Conservation (phyloP, 164 flowering plant genomes). For the Magnolia sinica region DNA sequence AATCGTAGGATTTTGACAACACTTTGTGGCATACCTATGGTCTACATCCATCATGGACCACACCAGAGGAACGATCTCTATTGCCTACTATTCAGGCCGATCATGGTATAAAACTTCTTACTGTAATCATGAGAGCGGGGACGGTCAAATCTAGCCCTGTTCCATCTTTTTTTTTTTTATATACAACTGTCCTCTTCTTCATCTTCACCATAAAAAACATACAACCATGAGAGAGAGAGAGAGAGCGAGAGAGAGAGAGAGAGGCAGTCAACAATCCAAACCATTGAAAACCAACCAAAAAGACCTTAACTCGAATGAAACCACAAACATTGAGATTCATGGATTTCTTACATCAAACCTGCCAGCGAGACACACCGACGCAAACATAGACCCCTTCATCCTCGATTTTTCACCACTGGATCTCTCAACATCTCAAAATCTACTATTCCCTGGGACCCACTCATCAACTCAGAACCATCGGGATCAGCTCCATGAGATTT, state of each 20-base stretch:
- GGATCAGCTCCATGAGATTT: constrained; percentile 53
- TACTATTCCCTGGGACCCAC: neutral
- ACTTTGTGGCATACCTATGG: too few relatives aligned
- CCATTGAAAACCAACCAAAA: neutral
- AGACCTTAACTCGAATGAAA: neutral
- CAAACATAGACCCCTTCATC: neutral
- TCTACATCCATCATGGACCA: too few relatives aligned
- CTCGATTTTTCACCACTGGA: neutral
- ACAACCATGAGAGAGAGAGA: neutral
- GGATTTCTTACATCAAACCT: neutral
- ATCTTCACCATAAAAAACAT: neutral
- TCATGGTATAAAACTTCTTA: too few relatives aligned
- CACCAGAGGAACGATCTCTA: too few relatives aligned
- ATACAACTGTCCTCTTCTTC: neutral
- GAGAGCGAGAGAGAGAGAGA: neutral
- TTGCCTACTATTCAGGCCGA: too few relatives aligned
- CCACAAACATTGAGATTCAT: constrained; percentile 1
- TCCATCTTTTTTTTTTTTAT: too few relatives aligned
- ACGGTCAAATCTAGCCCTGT: too few relatives aligned
- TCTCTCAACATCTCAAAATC: neutral
- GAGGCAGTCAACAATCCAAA: neutral
- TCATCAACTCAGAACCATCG: constrained; percentile 23
- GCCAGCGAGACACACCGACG: neutral
- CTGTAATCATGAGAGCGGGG: too few relatives aligned
- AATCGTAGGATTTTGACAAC: too few relatives aligned